These are phyloP conservation scores for Aegilops umbellulata DNA, from an alignment of 176 grass and related monocot genomes.

Conservation along the genomic window DNA sequence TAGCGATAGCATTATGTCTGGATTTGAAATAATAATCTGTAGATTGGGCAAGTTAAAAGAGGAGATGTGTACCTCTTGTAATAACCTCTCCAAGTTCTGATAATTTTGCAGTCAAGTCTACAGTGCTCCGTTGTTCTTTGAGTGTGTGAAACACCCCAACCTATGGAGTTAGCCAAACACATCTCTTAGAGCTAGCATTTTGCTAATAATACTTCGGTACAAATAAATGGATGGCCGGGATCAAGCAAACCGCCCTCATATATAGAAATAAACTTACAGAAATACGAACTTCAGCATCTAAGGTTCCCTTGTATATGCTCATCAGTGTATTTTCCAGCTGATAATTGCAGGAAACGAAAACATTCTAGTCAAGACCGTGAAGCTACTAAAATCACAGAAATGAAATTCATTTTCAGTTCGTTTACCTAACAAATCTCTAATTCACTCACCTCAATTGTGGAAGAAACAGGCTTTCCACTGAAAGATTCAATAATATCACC, in stretches of 20 bases:
- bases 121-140: background rate
- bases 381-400: background rate
- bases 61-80: background rate
- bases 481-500: conserved; percentile 4
- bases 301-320: background rate
- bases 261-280: background rate
- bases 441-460: background rate
- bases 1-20: background rate
- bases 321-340: conserved; percentile 3
- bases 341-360: background rate
- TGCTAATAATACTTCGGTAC: background rate
- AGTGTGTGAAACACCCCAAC: background rate
- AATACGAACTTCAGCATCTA: background rate
- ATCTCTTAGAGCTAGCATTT: background rate
- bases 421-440: background rate
- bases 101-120: background rate
- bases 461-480: background rate
- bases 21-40: background rate
- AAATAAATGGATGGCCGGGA: background rate
- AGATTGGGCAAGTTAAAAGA: background rate
- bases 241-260: background rate
- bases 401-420: background rate
- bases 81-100: background rate
- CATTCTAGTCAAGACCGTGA: background rate
- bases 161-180: background rate